phyloP scores from a whole-genome alignment of 1,284 basidiomycete species.

The Blastosporella zonata region DNA sequence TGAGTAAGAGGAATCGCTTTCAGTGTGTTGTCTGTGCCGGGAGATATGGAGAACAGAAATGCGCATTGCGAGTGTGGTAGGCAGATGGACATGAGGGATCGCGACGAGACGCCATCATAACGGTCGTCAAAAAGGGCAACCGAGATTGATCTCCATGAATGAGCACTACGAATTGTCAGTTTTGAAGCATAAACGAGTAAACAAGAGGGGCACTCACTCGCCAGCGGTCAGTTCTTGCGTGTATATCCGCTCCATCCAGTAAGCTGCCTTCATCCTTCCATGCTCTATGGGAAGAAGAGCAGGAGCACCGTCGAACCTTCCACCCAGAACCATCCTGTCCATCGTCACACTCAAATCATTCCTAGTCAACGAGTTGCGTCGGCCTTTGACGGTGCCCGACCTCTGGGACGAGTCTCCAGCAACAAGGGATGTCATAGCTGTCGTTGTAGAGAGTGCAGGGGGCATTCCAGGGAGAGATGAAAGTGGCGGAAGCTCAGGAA shows the following conservation, averaged over 20 bases:
- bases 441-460: slow-evolving; percentile 42
- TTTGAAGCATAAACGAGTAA: neutral
- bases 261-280: slow-evolving; percentile 62
- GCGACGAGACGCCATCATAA: slow-evolving; percentile 50
- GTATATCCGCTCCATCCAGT: slow-evolving; percentile 64
- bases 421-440: slow-evolving; percentile 51
- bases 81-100: slow-evolving; percentile 57
- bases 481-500: slow-evolving; percentile 38
- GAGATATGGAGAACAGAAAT: slow-evolving; percentile 46
- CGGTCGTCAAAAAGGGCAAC: slow-evolving; percentile 65
- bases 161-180: slow-evolving; percentile 28
- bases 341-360: slow-evolving; percentile 60
- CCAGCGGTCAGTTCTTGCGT: slow-evolving; percentile 44
- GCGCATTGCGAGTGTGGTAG: slow-evolving; percentile 47
- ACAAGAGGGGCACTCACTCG: slow-evolving; percentile 45
- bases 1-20: slow-evolving; percentile 38
- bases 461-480: slow-evolving; percentile 43
- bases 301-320: slow-evolving; percentile 39
- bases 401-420: slow-evolving; percentile 33
- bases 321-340: slow-evolving; percentile 60
- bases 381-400: slow-evolving; percentile 27
- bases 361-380: slow-evolving; percentile 46
- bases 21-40: slow-evolving; percentile 39
- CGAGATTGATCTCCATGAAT: slow-evolving; percentile 45
- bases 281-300: slow-evolving; percentile 45